These are phyloP conservation scores for Mikania micrantha DNA, from an alignment of 129 eudicot genomes.

Conservation along the genomic window DNA sequence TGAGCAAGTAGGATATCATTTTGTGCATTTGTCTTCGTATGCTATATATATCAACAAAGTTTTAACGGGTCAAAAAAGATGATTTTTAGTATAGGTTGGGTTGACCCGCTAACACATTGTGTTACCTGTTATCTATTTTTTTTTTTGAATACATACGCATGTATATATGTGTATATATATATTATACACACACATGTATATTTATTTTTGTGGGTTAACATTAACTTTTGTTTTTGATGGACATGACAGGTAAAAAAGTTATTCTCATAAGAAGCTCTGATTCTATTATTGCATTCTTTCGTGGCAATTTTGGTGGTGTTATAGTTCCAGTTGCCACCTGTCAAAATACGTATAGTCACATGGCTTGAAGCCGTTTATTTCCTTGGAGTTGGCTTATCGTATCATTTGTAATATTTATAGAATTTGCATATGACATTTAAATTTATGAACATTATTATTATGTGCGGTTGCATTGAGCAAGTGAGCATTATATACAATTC, in stretches of 20 bases:
- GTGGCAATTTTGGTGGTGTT: background rate
- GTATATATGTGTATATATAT: too few relatives aligned
- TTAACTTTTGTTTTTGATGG: background rate
- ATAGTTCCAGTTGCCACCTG: constrained; percentile 4
- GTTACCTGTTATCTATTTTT: too few relatives aligned
- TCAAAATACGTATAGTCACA: background rate
- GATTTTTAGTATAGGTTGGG: too few relatives aligned
- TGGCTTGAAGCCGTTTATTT: background rate
- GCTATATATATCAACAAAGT: too few relatives aligned
- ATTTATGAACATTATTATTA: background rate
- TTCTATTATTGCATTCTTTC: constrained; percentile 4
- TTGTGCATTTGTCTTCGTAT: background rate
- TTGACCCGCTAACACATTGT: too few relatives aligned
- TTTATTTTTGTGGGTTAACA: background rate
- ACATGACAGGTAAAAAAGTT: constrained; percentile 50
- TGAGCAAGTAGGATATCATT: constrained; percentile 60
- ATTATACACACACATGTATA: too few relatives aligned
- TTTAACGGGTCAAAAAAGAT: too few relatives aligned
- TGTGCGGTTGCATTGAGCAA: background rate
- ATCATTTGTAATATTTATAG: background rate
- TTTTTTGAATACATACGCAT: too few relatives aligned
- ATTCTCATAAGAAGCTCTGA: constrained; percentile 6
- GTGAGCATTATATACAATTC: background rate
- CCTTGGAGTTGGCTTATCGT: background rate
- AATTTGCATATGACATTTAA: background rate